Evolutionary conservation across 169 alveolate species (phyloP).

Genomic region (Condylostoma magnum): DNA sequence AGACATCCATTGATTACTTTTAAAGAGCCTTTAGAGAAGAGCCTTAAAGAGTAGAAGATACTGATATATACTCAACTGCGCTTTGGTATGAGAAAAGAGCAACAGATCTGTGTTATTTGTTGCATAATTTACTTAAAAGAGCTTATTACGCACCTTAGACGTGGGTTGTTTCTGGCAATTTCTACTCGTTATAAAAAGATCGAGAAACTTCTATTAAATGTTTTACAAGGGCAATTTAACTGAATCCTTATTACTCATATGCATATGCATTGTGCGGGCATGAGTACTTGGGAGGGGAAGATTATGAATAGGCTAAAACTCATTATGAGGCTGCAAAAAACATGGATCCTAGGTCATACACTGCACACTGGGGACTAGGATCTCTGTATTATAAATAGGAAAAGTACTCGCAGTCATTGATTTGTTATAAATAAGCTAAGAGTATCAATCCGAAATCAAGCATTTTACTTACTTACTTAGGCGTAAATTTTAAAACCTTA

Average conservation of each 20-base stretch:
- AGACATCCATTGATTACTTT: constrained; percentile 62
- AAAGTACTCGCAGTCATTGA: constrained; percentile 71
- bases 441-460: constrained; percentile 72
- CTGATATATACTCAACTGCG: constrained; percentile 67
- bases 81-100: constrained; percentile 76
- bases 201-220: constrained; percentile 84
- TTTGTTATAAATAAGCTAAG: constrained; percentile 63
- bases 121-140: constrained; percentile 56
- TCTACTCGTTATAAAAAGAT: constrained; percentile 81
- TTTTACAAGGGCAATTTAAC: constrained; percentile 82
- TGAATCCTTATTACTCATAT: constrained; percentile 71
- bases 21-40: constrained; percentile 50
- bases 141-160: constrained; percentile 78
- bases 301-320: constrained; percentile 78
- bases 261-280: constrained; percentile 86
- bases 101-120: constrained; percentile 60
- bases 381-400: constrained; percentile 81
- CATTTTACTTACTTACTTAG: constrained; percentile 74
- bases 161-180: constrained; percentile 85
- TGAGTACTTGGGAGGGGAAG: constrained; percentile 82
- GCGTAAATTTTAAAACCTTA: constrained; percentile 71
- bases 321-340: constrained; percentile 72
- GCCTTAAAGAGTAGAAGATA: constrained; percentile 68
- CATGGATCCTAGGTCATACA: constrained; percentile 79
- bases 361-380: constrained; percentile 90